Base-by-base conservation (phyloP, 2,329 filamentous ascomycete species). In the Xylariaceae sp. region DNA sequence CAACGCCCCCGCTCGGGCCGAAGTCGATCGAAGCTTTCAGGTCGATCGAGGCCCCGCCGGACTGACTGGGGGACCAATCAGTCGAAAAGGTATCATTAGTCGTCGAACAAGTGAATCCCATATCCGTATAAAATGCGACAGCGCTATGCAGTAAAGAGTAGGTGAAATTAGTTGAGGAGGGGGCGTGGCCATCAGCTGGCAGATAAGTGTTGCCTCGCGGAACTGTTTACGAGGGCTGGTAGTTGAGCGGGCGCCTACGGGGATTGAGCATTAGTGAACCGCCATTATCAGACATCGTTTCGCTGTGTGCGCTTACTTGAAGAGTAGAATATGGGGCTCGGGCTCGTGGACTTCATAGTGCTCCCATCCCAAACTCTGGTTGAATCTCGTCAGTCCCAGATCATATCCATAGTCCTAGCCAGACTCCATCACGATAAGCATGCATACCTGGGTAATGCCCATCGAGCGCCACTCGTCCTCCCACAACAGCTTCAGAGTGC, bases 291-390 rank as follows among this genome's bases (percentile, higher is more conserved):
- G 17, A 49, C 30, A 48, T 35, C 53, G 47, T 39, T 1, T 9
- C 59, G 61, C n/a, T 30, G 34, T n/a, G 37, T 30, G 17, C 45
- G 80, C 89, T 75, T 79, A 97, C 93, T 99, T 99, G 84, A 99
- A 99, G 37, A 99, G 84, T 57, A 99, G 83, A 71, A 99, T 99
- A 75, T 99, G 94, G 65, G 94, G 94, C 78, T 99, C 94, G 49
- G 94, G 94, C 76, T 97, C 94, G 75, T 99, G 94, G 57, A 99
- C 94, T 76, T 99, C 94, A 74, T 99, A 99, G 76, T 99, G 94
- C 75, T 97, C 93, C 94, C 94, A 99, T 59, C 94, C 94, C 70
- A 99, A 80, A 80, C 93, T 97, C 92, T 97, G 73, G 34, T 53
- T 30, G 10, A 30, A 34, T 23, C 13, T n/a, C 1, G 39, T 64